Base-by-base conservation (phyloP, 1,139 yeast species). In the Geotrichum histeridarum region DNA sequence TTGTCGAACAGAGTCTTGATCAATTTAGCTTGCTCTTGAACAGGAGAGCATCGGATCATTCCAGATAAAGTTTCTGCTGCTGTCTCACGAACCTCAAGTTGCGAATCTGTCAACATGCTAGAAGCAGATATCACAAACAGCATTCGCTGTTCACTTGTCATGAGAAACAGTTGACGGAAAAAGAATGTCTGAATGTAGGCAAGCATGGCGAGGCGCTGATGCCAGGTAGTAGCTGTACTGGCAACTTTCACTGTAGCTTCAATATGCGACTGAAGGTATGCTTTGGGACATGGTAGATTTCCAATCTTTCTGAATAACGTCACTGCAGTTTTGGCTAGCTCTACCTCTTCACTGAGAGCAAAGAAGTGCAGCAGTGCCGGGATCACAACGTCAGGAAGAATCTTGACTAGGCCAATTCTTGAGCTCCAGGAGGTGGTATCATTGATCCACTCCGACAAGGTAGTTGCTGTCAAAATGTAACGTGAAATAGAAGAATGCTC, bases 1-100 rank as follows among this genome's bases (percentile, higher is more conserved):
- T 67, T 68, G 8, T 65, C 59, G 30, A 75, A 73, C 48, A 79
- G 72, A 4, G 60, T 57, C 7, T 62, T 54, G 9, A 80, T 71
- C 32, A 75, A 63, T 6, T 61, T 63, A 0, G 68, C 71, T 15
- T 83, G 79, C 53, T 84, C 87, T 9, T 73, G 70, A 1, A 78
- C 78, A 1, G 88, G 81, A n/a, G 87, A 79, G 57, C 89, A 83
- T 63, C 93, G 90, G 46, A 93, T 79, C 60, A 93, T 79, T 8
- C 95, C 93, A 0, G 96, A 80, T 32, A 94, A 74, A 0, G 93
- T 86, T 7, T 77, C 77, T 0, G 95, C 82, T 1, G 94, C 90
- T 4, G 82, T 75, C 55, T 83, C 87, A 56, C 99, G 76, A 0
- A 93, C 87, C 58, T 89, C 95, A 17, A 86, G 71, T 69, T 81